Evolutionary conservation across 768 basidiomycete genomes (phyloP).

Genomic region (Macrolepiota albuminosa): DNA sequence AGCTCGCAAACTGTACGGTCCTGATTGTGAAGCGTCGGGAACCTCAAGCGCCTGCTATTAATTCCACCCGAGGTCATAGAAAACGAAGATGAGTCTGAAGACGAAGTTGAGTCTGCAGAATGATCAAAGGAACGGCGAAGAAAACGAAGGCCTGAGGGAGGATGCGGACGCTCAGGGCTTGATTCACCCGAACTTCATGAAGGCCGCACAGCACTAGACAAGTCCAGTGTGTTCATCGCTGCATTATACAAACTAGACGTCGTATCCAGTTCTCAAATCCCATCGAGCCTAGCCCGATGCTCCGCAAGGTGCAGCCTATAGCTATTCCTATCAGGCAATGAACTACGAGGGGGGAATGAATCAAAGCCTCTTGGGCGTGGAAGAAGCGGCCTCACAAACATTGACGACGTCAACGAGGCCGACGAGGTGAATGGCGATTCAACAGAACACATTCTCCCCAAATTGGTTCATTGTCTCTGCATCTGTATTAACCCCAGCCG

Average conservation of each 20-base stretch:
- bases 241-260: background rate
- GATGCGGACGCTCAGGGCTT: background rate
- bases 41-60: background rate
- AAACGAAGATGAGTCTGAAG: background rate
- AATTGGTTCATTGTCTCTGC: constrained; percentile 1
- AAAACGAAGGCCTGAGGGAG: background rate
- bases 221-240: background rate
- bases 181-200: background rate
- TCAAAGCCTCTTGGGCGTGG: constrained; percentile 1
- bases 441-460: background rate
- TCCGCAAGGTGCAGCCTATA: constrained; percentile 6
- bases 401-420: background rate
- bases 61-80: background rate
- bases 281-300: background rate
- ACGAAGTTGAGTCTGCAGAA: background rate
- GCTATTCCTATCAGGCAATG: background rate
- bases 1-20: background rate
- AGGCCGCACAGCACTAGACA: no score
- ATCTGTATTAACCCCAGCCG: constrained; percentile 28
- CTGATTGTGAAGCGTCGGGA: background rate
- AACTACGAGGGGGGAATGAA: background rate
- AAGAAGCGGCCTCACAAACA: background rate
- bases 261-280: background rate
- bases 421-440: background rate
- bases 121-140: background rate